Percentiles rank a stretch among this genome's conserved stretches.
phyloP scores from a whole-genome alignment of 2,329 filamentous ascomycete genomes.

The Penicillium janthinellum region DNA sequence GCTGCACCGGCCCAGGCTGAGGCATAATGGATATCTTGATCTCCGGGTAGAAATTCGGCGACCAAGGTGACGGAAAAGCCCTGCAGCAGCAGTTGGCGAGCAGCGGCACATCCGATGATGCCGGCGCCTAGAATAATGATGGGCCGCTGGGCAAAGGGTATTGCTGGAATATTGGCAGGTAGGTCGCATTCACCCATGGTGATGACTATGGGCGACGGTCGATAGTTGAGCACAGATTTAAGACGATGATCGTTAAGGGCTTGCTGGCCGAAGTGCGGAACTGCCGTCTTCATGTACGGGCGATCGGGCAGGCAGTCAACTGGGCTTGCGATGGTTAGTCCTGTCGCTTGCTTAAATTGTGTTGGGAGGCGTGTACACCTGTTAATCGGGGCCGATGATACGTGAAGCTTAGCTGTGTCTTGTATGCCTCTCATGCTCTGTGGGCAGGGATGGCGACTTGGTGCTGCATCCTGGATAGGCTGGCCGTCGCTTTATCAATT shows the following conservation, averaged over 20 bases:
- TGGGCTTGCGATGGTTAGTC: not conserved
- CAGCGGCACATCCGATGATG: slow-evolving; percentile 44
- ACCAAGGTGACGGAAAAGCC: slow-evolving; percentile 41
- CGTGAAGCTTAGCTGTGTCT: not conserved
- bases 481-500: not conserved
- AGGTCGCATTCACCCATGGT: slow-evolving; percentile 24
- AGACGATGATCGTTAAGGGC: not conserved
- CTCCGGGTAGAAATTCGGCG: slow-evolving; percentile 41
- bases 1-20: slow-evolving; percentile 45
- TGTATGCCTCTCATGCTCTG: not conserved
- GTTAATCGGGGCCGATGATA: not conserved
- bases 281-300: not conserved
- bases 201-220: not conserved
- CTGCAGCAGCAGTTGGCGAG: slow-evolving; percentile 37
- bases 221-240: not conserved
- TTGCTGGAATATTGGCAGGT: slow-evolving; percentile 23
- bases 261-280: not conserved
- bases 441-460: not conserved
- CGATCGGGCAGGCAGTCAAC: not conserved
- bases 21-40: slow-evolving; percentile 40
- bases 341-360: too few relatives aligned
- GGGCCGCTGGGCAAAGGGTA: slow-evolving; percentile 38
- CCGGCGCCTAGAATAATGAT: slow-evolving; percentile 43
- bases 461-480: not conserved
- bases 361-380: too few relatives aligned